Evolutionary conservation across 2,329 filamentous ascomycete genomes (phyloP), one percentile per base, ranked within the genome.

Genomic region (Neonectria coccinea): DNA sequence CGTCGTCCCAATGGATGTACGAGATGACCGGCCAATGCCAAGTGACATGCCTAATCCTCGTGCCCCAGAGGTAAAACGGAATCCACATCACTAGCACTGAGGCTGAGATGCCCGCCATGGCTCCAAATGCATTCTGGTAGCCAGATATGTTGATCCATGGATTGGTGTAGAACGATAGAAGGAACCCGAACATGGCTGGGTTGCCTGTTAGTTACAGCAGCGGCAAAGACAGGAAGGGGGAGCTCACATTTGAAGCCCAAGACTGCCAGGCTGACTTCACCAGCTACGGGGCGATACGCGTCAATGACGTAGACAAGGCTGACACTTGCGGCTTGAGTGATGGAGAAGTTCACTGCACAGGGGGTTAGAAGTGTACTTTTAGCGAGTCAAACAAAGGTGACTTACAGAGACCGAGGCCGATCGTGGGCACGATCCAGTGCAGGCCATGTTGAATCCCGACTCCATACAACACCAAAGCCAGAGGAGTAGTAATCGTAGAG

Each of bases 131-230:
- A 39, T 80, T 76, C 12, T 77, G 65, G 68, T 88, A 88, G 1
- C 86, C 87, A 1, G 75, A 75, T 60, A 79, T 31, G 7, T 78
- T 75, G 41, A 89, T 81, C 86, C 86, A 89, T 0, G 84, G 81
- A 69, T 89, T 89, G 1, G 85, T 88, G 71, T 88, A 88, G 71
- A 89, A 89, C 0, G 83, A 86, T 1, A 89, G 78, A 1, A 88
- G 76, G 71, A 89, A 89, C 5, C 85, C 86, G 70, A 89, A 88
- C 8, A 83, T 73, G 16, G 84, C 83, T 84, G 62, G 22, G 5
- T 1, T 9, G 2, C 5, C 44, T 27, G 41, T 73, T 65, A 73
- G 67, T 31, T 44, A 8, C n/a, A 20, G 29, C 4, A 20, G 14
- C 2, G 47, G 11, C 20, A 29, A 18, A 11, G 7, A 31, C 7